Conservation (phyloP, 148 eudicot species). For the Diospyros kaki region DNA sequence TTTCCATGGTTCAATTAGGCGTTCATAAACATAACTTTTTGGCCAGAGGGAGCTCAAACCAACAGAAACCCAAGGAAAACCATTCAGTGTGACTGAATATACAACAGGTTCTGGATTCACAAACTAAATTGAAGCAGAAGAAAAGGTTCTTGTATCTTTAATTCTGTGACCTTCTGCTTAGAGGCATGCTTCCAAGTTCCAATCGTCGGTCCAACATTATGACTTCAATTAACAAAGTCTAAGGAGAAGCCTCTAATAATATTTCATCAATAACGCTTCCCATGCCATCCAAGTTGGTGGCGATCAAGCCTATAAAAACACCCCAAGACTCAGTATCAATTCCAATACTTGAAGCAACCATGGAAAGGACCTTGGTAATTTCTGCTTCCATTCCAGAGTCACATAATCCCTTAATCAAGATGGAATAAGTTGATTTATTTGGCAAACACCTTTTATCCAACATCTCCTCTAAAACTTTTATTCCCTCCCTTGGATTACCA, state of each 20-base stretch:
- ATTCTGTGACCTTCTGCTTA: background rate
- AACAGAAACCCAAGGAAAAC: no score
- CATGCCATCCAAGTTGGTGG: conserved; percentile 24
- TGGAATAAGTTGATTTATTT: conserved; percentile 50
- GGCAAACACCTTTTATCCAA: conserved; percentile 54
- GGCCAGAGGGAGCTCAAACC: no score
- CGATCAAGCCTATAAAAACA: conserved; percentile 34
- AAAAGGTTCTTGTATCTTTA: background rate
- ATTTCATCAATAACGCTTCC: conserved; percentile 25
- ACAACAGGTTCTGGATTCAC: background rate
- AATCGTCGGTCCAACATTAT: background rate
- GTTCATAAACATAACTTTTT: no score
- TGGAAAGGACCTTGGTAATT: conserved; percentile 35
- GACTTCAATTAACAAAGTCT: background rate
- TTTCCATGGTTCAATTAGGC: no score
- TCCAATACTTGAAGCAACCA: conserved; percentile 29
- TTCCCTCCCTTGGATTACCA: conserved; percentile 68
- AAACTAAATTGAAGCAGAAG: conserved; percentile 1
- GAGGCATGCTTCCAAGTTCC: background rate
- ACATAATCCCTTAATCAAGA: conserved; percentile 54
- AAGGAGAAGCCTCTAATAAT: conserved; percentile 10
- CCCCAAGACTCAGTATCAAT: conserved; percentile 49
- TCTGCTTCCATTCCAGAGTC: conserved; percentile 36
- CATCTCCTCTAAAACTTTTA: conserved; percentile 76
- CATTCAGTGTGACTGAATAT: no score